Conservation (phyloP, 495 filamentous ascomycete species). For the Letharia columbiana region DNA sequence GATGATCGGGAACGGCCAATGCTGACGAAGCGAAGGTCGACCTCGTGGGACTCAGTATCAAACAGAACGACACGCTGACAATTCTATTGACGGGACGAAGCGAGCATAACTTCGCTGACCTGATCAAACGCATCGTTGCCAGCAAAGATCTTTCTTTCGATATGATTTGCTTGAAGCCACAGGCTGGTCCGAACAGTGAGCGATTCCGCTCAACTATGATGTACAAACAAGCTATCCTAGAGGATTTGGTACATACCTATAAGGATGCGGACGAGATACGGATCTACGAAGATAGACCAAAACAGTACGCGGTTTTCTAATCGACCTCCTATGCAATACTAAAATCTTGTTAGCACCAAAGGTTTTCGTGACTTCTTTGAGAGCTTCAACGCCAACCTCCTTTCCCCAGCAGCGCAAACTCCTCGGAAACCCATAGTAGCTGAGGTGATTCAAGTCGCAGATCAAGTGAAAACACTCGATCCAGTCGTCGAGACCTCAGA, state of each 20-base stretch:
- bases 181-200: conserved; percentile 67
- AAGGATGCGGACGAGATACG: conserved; percentile 69
- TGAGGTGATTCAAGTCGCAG: conserved; percentile 83
- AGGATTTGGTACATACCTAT: conserved; percentile 77
- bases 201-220: conserved; percentile 67
- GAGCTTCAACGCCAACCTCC: conserved; percentile 54
- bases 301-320: conserved; percentile 43
- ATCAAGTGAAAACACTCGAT: conserved; percentile 65
- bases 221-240: conserved; percentile 81
- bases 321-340: conserved; percentile 11
- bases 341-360: conserved; percentile 45
- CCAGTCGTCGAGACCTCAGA: conserved; percentile 75
- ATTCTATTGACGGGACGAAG: conserved; percentile 85
- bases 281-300: conserved; percentile 56
- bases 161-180: conserved; percentile 80
- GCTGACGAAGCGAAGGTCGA: conserved; percentile 48
- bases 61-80: conserved; percentile 78
- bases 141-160: conserved; percentile 81
- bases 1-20: background rate
- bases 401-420: conserved; percentile 26
- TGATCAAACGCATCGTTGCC: conserved; percentile 74
- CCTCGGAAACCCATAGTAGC: conserved; percentile 54
- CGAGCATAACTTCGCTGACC: conserved; percentile 62
- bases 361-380: conserved; percentile 75
- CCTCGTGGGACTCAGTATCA: conserved; percentile 70